phyloP scores from a whole-genome alignment of 208 protist genomes.

The Wallacemonas collosoma region DNA sequence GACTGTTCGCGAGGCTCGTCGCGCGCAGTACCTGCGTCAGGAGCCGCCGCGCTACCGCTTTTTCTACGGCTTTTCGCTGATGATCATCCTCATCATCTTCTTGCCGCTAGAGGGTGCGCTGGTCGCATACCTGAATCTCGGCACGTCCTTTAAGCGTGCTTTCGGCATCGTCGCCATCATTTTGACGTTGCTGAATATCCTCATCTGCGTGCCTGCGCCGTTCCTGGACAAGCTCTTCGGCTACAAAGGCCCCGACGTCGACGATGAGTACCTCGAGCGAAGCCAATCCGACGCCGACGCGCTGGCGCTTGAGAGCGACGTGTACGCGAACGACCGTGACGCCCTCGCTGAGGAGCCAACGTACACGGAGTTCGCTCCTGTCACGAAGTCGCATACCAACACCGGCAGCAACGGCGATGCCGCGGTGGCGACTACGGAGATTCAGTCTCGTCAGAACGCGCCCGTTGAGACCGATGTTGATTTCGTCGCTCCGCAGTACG shows the following conservation, averaged over 20 bases:
- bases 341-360: conserved; percentile 7
- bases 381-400: neutral
- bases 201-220: conserved; percentile 43
- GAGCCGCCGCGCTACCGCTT: conserved; percentile 46
- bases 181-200: conserved; percentile 23
- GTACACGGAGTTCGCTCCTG: neutral
- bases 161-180: conserved; percentile 51
- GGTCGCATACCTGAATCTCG: conserved; percentile 34
- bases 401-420: neutral
- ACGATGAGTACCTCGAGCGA: conserved; percentile 3
- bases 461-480: conserved; percentile 41
- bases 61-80: conserved; percentile 40
- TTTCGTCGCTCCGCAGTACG: conserved; percentile 69
- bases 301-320: conserved; percentile 6
- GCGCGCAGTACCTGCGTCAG: conserved; percentile 47
- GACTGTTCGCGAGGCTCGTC: conserved; percentile 25
- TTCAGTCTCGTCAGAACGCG: neutral
- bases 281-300: conserved; percentile 4
- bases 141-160: conserved; percentile 12
- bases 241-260: conserved; percentile 13
- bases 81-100: conserved; percentile 54
- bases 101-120: conserved; percentile 44
- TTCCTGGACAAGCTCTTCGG: conserved; percentile 21
- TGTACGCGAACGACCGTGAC: conserved; percentile 8
- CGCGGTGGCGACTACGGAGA: neutral